Base-by-base conservation (phyloP, 148 eudicot species). In the Beta vulgaris region DNA sequence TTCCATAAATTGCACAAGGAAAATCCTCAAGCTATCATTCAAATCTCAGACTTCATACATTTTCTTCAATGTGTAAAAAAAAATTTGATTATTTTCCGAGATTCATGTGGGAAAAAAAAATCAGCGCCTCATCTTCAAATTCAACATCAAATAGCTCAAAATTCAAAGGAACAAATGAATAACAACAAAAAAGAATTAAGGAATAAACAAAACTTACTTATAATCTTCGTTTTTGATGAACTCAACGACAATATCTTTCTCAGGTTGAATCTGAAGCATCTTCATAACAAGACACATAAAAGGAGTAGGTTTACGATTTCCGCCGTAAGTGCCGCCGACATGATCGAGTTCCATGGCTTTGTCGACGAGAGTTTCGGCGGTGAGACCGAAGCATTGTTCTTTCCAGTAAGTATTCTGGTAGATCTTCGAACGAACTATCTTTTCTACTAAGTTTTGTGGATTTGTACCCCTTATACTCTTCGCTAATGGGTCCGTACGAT, bases 301-400 rank as follows among this genome's bases (percentile, higher is more conserved):
- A 1, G 98, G 97, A 2, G 97, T 87, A 1, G 99, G 99, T 68
- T 88, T 92, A 7, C 98, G 94, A 78, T 86, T 95, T 59, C 99
- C 99, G 13, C 97, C 98, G 37, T 42, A 76, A 32, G 99, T 92
- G 19, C 98, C 99, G 28, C 98, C 99, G 62, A 95, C 82, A 73
- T 92, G 98, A 83, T 95, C 97, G 65, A 92, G 87, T 86, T 92
- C 99, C 99, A 95, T 95, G 36, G 99, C 99, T 85, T 95, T 95
- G 78, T 92, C 99, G 44, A 95, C 98, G 7, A 95, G 90, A 34
- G 99, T 95, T 86, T 95, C 99, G 21, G 99, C 99, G 3, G 99
- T 95, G 3, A 95, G 86, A 12, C 99, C 99, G 76, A 95, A 95
- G 70, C 97, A 95, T 73, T 95, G 99, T 78, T 95, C 98, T 85